Base-by-base conservation (phyloP, 768 basidiomycete genomes). In the Termitomyces bulborhizus region DNA sequence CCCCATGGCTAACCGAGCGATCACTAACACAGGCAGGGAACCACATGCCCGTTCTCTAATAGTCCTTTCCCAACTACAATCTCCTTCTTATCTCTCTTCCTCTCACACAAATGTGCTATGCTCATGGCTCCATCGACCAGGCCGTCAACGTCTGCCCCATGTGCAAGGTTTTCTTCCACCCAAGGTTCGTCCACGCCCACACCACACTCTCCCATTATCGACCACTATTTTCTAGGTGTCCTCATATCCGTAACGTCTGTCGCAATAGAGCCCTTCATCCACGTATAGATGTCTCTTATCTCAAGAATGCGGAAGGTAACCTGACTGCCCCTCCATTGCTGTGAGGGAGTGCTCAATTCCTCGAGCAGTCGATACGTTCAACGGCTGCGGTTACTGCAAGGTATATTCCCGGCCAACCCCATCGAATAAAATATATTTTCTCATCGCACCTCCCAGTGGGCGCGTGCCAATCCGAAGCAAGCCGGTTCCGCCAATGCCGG, bases 371-470 rank as follows among this genome's bases (percentile, higher is more conserved):
- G 82, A 86, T 65, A 82, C 82, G 36, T 91, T 91, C 76, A 90
- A 87, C 63, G 88, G 89, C 47, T 93, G 90, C 68, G 91, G 91
- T 24, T 93, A 82, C 70, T 93, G 91, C 86, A 93, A 92, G 84
- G 90, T 91, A 57, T 42, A 69, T 67, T 44, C 56, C 34, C 12
- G 4, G 9, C 31, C 62, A 57, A 61, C 57, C 53, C 1, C 31
- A 63, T 60, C 57, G 11, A 18, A 13, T 41, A 24, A 44, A 39
- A 24, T 11, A 46, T 54, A 46, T 58, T 62, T 67, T 65, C 64
- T 66, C 55, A 53, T 60, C 56, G 49, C 41, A 45, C 44, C 57
- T 40, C 42, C 49, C 71, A 90, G 90, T 91, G 88, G 89, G 87
- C 88, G 56, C 77, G 78, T 59, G 75, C 74, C 9, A 79, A 76